Conservation (phyloP, 2,329 filamentous ascomycete species). For the Trichoderma sp. region DNA sequence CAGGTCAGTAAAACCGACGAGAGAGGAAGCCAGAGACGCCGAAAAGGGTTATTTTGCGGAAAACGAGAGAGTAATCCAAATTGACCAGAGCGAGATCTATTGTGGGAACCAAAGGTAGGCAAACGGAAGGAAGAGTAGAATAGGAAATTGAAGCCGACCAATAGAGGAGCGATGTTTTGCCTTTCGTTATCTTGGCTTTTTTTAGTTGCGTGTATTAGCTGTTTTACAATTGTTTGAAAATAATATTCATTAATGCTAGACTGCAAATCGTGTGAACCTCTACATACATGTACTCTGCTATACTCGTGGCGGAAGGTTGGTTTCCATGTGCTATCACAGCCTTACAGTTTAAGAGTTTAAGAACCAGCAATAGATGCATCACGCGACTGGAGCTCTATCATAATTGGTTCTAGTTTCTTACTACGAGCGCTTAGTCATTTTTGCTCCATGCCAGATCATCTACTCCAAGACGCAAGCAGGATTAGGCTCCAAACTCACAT, state of each 20-base stretch:
- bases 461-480: not conserved
- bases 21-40: not conserved
- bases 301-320: not conserved
- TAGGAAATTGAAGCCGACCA: not conserved
- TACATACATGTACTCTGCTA: not conserved
- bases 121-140: not conserved
- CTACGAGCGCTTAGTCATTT: not conserved
- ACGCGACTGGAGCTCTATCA: not conserved
- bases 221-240: not conserved
- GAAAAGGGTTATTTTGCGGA: not conserved
- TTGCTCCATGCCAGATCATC: not conserved
- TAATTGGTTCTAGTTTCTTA: not conserved
- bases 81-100: not conserved
- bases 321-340: not conserved
- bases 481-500: not conserved
- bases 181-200: not conserved
- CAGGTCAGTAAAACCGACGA: not conserved
- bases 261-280: not conserved
- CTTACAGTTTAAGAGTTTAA: not conserved
- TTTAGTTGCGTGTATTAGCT: not conserved
- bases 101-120: not conserved
- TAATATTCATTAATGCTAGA: not conserved
- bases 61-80: not conserved
- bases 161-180: not conserved
- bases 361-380: not conserved